Evolutionary conservation across 495 filamentous ascomycete species (phyloP), one percentile per base, ranked within the genome.

Genomic region (Penicillium fimorum): DNA sequence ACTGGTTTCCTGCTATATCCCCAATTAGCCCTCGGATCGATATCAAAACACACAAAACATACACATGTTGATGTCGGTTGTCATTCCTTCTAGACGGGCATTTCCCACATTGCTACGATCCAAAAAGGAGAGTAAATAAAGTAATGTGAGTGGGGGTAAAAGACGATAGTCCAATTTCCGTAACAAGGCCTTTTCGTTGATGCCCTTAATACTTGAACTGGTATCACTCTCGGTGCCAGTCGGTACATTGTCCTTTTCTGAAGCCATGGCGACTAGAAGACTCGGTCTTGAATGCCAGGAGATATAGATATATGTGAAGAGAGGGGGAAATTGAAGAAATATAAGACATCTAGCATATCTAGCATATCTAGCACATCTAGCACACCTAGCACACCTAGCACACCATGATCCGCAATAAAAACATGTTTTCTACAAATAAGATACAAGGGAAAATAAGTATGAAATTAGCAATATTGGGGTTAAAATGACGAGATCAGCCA

Each of bases 121-220:
- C 18, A 92, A 70, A 55, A 92, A 91, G 5, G 86, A 90, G 5
- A 90, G 69, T 15, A 91, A 71, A 62, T 90, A 92, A 18, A 92
- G 67, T 2, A 90, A 64, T 1, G 84, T 85, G 25, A 91, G 72
- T 0, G 84, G 82, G 6, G 88, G 89, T 1, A 92, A 67, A 2
- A 91, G 70, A 38, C 76, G 74, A 46, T 71, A 62, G 63, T 91
- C 89, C 4, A 91, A 65, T 62, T 87, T 91, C 24, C 86, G 74
- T 6, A 91, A 65, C 18, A 90, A 61, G 0, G 79, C 70, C 46
- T 78, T 81, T 70, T 91, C 87, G 44, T 87, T 81, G 50, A 86
- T 76, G 0, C 57, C 63, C 20, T 67, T 59, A 12, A 64, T 38
- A 38, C 55, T 63, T 1, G 63, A 59, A 8, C 18, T 60, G 50